Evolutionary conservation across 1,139 yeast genomes (phyloP), one percentile per base, ranked within the genome.

Genomic region (Pichia sp.): DNA sequence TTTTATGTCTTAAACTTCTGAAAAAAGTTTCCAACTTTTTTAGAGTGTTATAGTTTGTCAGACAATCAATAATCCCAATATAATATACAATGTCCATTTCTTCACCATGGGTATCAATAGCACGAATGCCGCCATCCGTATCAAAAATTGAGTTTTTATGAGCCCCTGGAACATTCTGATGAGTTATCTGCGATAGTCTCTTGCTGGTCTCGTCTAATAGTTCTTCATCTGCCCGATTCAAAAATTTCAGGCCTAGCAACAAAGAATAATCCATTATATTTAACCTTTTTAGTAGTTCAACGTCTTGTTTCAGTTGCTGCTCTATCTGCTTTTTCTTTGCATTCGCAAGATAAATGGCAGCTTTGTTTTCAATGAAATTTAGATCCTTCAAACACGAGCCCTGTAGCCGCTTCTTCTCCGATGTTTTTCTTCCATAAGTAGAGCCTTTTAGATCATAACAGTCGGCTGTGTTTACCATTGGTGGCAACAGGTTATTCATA

Each of bases 401-500:
- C 54, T 63, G 59, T 40, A 62, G 59, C 19, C 61, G 61, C 16
- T 64, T 64, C 4, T 67, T 64, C 45, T 66, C 64, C 19, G 61
- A 67, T 0, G 90, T 83, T 40, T 72, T 72, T 62, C 99, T 80
- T 4, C 98, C 98, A 76, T 88, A 79, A 0, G 95, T 82, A 0
- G 97, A 90, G 1, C 99, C 99, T 69, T 95, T 95, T 65, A 95
- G 77, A 67, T 95, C 99, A 70, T 82, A 95, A 45, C 93, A 88
- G 49, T 81, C 73, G 67, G 90, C 96, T 57, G 93, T 85, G 61
- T 89, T 95, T 56, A 93, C 78, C 66, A 90, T 92, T 6, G 98
- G 96, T 0, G 99, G 99, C 71, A 95, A 93, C 54, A 95, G 76
- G 67, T 95, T 95, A 73, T 95, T 95, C 99, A 95, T 95, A 47